Percentiles rank a stretch among this genome's conserved stretches.
phyloP scores from a whole-genome alignment of 73 alveolate species.

The Tetrahymena thermophila region DNA sequence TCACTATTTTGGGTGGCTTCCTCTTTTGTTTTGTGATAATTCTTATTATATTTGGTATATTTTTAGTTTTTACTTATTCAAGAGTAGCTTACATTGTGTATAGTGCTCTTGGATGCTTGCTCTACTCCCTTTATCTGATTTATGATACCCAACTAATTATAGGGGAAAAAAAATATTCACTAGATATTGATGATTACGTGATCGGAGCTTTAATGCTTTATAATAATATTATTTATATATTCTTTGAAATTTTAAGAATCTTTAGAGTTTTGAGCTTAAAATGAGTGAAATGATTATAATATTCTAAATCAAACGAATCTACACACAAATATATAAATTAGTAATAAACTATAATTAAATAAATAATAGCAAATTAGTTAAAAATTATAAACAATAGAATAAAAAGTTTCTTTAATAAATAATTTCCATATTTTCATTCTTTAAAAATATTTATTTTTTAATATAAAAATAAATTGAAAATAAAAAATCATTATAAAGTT shows the following conservation, averaged over 20 bases:
- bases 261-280: background rate
- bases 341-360: too few species aligned
- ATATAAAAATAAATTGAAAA: too few species aligned
- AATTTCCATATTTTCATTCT: too few species aligned
- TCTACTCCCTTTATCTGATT: conserved; percentile 37
- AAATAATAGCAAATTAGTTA: too few species aligned
- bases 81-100: background rate
- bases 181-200: conserved; percentile 51
- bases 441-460: too few species aligned
- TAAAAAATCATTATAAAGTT: too few species aligned
- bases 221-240: conserved; percentile 40
- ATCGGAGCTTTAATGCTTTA: conserved; percentile 50
- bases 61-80: conserved; percentile 15
- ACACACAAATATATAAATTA: too few species aligned
- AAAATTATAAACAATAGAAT: too few species aligned
- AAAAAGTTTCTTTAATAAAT: too few species aligned
- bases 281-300: background rate
- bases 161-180: conserved; percentile 33
- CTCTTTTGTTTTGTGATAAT: conserved; percentile 5
- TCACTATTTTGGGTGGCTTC: conserved; percentile 40
- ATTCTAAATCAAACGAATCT: background rate
- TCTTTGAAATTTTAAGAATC: background rate
- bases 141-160: conserved; percentile 51
- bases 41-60: conserved; percentile 36
- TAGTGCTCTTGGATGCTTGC: conserved; percentile 20